Evolutionary conservation across 1,139 yeast species (phyloP).

Genomic region (Candida gigantensis): DNA sequence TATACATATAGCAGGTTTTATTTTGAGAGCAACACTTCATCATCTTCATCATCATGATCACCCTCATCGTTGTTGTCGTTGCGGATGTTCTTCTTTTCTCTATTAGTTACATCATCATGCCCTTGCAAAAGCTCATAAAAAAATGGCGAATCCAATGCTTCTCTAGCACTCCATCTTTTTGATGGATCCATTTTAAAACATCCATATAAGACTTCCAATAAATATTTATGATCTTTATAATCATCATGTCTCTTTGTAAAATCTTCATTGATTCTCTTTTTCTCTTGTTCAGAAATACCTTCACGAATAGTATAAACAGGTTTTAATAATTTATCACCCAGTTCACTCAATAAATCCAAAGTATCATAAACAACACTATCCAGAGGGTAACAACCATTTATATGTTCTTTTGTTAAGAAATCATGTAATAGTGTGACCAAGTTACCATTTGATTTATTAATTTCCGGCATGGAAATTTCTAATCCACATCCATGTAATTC

Average conservation of each 20-base stretch:
- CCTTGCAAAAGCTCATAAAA: constrained; percentile 41
- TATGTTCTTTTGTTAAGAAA: constrained; percentile 34
- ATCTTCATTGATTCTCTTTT: constrained; percentile 13
- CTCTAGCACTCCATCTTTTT: constrained; percentile 56
- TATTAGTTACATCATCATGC: constrained; percentile 32
- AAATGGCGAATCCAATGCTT: constrained; percentile 56
- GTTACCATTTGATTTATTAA: constrained; percentile 27
- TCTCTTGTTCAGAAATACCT: constrained; percentile 9
- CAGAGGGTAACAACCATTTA: constrained; percentile 37
- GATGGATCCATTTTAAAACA: constrained; percentile 60
- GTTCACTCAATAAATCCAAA: constrained; percentile 29
- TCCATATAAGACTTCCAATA: constrained; percentile 53
- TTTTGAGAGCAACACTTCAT: no score
- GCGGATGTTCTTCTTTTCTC: no score
- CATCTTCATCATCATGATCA: no score
- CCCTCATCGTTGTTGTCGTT: no score
- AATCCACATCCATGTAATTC: constrained; percentile 85
- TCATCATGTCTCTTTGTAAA: constrained; percentile 23
- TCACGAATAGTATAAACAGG: constrained; percentile 18
- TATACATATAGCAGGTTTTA: no score
- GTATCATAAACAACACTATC: constrained; percentile 45
- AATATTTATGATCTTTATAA: constrained; percentile 43
- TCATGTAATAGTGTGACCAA: constrained; percentile 33
- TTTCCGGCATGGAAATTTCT: constrained; percentile 52
- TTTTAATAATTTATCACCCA: constrained; percentile 28